phyloP scores from a whole-genome alignment of 345 rosid genomes.

The Chamaenerion angustifolium region DNA sequence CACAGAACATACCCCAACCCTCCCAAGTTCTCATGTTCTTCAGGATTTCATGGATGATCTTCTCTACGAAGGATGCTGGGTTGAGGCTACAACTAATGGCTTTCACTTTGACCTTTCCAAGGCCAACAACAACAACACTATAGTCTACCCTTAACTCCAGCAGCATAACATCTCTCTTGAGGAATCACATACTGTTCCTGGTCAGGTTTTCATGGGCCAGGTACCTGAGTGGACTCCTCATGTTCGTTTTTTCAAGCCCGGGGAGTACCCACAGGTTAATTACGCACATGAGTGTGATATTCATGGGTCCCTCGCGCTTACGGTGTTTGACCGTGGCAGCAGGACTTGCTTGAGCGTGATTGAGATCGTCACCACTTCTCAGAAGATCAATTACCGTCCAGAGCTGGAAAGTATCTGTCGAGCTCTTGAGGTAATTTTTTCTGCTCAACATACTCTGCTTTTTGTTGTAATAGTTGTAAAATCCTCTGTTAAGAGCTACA shows the following conservation, averaged over 20 bases:
- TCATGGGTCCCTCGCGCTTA: conserved; percentile 75
- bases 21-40: too few relatives aligned
- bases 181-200: conserved; percentile 12
- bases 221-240: too few relatives aligned
- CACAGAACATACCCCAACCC: too few relatives aligned
- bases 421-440: too few relatives aligned
- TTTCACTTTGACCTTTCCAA: conserved; percentile 15
- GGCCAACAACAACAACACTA: conserved; percentile 8
- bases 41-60: conserved; percentile 83
- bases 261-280: conserved; percentile 65
- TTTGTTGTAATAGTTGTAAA: too few relatives aligned
- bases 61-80: conserved; percentile 70
- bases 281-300: conserved; percentile 52
- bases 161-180: conserved; percentile 12
- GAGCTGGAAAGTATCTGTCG: too few relatives aligned
- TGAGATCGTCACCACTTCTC: too few relatives aligned
- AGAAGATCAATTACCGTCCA: too few relatives aligned
- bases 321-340: conserved; percentile 64
- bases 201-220: too few relatives aligned
- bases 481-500: too few relatives aligned
- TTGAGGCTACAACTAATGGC: conserved; percentile 39
- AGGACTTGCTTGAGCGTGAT: conserved; percentile 64
- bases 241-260: too few relatives aligned
- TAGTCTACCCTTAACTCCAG: conserved; percentile 1
- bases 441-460: too few relatives aligned